Evolutionary conservation across 140 eudicot genomes (phyloP), one percentile per base, ranked within the genome.

Genomic region (Anethum foeniculum): DNA sequence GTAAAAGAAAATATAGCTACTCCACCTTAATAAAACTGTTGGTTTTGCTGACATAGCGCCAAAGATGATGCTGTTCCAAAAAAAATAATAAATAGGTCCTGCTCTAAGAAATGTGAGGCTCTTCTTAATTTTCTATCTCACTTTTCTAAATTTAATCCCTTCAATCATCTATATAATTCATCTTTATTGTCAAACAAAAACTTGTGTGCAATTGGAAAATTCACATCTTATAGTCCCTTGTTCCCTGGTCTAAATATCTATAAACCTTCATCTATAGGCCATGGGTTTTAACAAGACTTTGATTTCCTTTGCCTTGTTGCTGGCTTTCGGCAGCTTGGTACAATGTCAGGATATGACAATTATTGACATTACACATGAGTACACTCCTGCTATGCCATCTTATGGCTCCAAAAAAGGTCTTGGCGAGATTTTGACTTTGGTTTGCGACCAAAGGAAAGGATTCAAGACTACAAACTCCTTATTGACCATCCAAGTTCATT

Each of bases 281-380:
- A 62, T 62, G 69, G 69, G 69, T 62, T 62, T 0, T 15, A 62
- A 1, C 34, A 62, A 62, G 69, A 11, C 69, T 62, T 25, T 62
- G 69, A 25, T 52, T 7, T 25, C 80, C 30, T 5, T 36, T 38
- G 41, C 64, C 11, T 43, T 77, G 71, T 47, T 62, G 69, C 69
- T 56, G 28, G 64, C 71, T 36, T 77, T 41, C 11, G 34, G 39
- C 54, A 77, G 44, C 27, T 21, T 51, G 10, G 72, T 25, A 6
- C 34, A 62, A n/a, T 62, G 69, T 62, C 69, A 62, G 36, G 69
- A 32, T 4, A 14, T 2, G 60, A n/a, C 27, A n/a, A 79, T 64
- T 6, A 25, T 79, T 1, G 82, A 79, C 38, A 79, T 79, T 15
- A 79, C 76, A 43, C 82, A 79, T 67, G 41, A 30, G 44, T 65